Evolutionary conservation across 805 yeast genomes (phyloP), one percentile per base, ranked within the genome.

Genomic region (Kodamaea restingae): DNA sequence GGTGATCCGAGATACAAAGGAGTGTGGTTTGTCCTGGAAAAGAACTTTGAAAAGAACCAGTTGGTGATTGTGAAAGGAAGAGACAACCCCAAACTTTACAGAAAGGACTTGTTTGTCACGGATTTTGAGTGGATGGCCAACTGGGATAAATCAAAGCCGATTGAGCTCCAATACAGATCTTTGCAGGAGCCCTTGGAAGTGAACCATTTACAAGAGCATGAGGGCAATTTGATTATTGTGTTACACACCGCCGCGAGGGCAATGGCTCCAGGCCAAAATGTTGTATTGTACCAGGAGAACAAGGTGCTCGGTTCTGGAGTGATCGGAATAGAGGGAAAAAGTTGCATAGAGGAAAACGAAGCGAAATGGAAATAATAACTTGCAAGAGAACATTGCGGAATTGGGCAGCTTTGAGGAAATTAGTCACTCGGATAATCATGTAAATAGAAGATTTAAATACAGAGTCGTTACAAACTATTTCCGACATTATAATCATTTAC

Each of bases 221-320:
- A 61, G 15, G 29, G 15, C 3, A 18, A 17, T 12, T 22, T 35
- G 38, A 40, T 43, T 1, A 56, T 86, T 6, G 47, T 49, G 15
- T 64, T 90, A 21, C 42, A 46, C 0, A 61, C 67, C 1, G 58
- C 65, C 21, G 75, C 76, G 24, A 63, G 88, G 35, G 96, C 95
- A 0, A 76, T 93, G 54, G 90, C 96, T 0, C 86, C 90, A 0
- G 98, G 98, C 0, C 98, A 91, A 57, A 81, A 76, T 48, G 61
- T 88, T 12, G 95, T 85, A 0, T 55, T 91, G 4, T 93, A 90
- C 57, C 61, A 73, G 29, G 76, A 73, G 1, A 81, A 80, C 34
- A 61, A 76, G 39, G 81, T 91, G 0, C 51, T 90, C 8, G 97
- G 96, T 3, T 51, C 61, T 20, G 70, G 70, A 1, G 47, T 58